These are phyloP conservation scores for Hibiscus syriacus DNA, from an alignment of 345 rosid genomes.

Conservation along the genomic window DNA sequence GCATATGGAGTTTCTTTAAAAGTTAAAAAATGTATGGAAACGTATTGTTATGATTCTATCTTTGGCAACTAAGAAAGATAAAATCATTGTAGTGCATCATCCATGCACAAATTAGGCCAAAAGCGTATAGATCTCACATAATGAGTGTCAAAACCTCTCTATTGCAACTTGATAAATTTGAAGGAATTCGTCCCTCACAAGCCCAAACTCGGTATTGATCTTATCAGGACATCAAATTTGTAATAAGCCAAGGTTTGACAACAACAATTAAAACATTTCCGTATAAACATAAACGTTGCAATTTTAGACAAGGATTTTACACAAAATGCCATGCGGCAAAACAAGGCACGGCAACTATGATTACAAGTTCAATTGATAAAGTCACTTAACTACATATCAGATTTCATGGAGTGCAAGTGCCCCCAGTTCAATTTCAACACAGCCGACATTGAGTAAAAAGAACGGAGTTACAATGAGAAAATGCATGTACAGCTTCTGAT, in stretches of 20 bases:
- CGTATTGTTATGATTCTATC: background rate
- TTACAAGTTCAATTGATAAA: slow-evolving; percentile 2
- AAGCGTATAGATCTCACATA: background rate
- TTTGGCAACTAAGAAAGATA: background rate
- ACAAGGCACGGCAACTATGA: background rate
- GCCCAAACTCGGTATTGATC: background rate
- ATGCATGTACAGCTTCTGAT: slow-evolving; percentile 13
- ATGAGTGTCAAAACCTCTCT: background rate
- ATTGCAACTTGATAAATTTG: background rate
- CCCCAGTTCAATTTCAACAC: background rate
- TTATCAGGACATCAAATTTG: background rate
- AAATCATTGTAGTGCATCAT: background rate
- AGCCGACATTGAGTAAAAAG: background rate
- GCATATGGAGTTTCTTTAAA: background rate
- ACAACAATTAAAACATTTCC: background rate
- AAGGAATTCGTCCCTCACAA: background rate
- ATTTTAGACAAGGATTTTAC: background rate
- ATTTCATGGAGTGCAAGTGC: background rate
- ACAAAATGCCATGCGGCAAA: background rate
- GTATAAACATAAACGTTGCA: background rate
- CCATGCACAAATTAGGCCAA: background rate
- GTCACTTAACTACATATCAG: background rate
- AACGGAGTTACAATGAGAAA: background rate
- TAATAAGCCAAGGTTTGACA: background rate
- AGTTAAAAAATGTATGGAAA: background rate